Evolutionary conservation across 2,329 filamentous ascomycete species (phyloP).

Genomic region (Neonectria ditissima): DNA sequence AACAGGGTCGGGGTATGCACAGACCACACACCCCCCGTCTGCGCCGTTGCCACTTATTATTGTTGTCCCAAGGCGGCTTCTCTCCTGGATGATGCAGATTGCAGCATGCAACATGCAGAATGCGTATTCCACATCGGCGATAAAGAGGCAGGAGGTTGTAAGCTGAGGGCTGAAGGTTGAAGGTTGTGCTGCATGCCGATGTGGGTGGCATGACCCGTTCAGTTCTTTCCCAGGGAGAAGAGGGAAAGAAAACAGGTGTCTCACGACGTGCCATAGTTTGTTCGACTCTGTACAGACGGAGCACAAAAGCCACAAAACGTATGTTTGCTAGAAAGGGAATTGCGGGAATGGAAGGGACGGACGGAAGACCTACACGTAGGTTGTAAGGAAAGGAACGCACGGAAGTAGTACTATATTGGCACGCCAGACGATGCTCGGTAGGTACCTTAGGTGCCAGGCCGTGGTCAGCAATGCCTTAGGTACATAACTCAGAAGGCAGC

Average conservation of each 20-base stretch:
- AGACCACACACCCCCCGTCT: not conserved
- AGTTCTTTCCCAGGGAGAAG: not conserved
- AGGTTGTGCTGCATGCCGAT: not conserved
- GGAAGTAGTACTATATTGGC: not conserved
- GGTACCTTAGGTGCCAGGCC: no score
- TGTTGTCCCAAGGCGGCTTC: not conserved
- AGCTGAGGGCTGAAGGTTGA: not conserved
- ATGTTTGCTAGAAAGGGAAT: not conserved
- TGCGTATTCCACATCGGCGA: slow-evolving; percentile 8
- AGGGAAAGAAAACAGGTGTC: not conserved
- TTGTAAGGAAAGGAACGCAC: not conserved
- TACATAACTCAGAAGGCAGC: no score
- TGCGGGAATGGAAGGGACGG: not conserved
- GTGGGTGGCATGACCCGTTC: not conserved
- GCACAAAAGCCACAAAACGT: not conserved
- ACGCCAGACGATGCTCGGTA: not conserved
- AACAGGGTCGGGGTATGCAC: not conserved
- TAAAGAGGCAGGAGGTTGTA: not conserved
- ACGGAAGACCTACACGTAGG: not conserved
- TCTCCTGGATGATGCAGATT: not conserved
- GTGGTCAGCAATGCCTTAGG: no score
- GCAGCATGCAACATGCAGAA: slow-evolving; percentile 7
- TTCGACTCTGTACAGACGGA: not conserved
- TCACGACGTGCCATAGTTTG: not conserved
- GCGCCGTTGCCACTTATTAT: not conserved